Percentiles rank a stretch among this genome's conserved stretches.
These are phyloP conservation scores for Geotrichum europaeum DNA, from an alignment of 1,139 yeast genomes.

Conservation along the genomic window DNA sequence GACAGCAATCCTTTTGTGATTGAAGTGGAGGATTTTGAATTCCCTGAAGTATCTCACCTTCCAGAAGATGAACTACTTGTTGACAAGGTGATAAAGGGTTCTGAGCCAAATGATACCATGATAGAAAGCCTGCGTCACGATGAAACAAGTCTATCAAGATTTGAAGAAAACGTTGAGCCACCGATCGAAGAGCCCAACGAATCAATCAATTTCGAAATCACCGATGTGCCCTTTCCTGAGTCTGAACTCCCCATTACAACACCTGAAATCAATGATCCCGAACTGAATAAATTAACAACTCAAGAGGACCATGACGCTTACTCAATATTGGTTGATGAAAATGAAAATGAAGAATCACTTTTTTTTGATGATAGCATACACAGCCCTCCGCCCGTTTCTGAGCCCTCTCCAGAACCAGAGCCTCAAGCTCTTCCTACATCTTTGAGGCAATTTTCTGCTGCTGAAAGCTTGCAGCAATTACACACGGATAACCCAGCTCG, in stretches of 20 bases:
- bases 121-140: not conserved
- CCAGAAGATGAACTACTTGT: constrained; percentile 1
- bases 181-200: not conserved
- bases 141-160: not conserved
- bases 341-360: not conserved
- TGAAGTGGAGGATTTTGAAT: constrained; percentile 10
- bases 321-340: constrained; percentile 4
- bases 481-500: constrained; percentile 7
- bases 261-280: not conserved
- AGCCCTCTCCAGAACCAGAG: not conserved
- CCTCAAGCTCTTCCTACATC: not conserved
- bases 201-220: not conserved
- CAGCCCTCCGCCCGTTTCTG: not conserved
- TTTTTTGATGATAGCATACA: not conserved
- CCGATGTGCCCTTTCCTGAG: not conserved
- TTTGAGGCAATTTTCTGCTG: not conserved
- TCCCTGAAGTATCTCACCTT: constrained; percentile 5
- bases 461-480: not conserved
- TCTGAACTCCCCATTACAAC: not conserved
- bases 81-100: not conserved
- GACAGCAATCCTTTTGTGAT: constrained; percentile 16
- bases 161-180: not conserved
- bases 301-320: constrained; percentile 12
- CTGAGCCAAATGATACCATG: not conserved
- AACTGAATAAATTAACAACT: constrained; percentile 3